Conservation (phyloP, 306 rosid genomes). For the Lathyrus oleraceus region DNA sequence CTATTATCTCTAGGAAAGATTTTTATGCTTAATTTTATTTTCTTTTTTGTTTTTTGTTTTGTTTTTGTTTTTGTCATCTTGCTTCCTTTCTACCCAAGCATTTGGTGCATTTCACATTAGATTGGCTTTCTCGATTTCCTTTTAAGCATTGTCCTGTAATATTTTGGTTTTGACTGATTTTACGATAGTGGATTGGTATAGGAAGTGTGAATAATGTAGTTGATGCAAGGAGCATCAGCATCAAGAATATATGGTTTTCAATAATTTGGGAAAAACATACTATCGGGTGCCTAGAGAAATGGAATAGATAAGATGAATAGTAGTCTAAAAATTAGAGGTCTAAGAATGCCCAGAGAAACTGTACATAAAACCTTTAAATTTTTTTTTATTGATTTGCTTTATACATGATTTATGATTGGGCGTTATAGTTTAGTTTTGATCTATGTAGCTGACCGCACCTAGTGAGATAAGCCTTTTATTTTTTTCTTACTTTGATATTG, state of each 20-base stretch:
- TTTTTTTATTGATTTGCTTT: not conserved
- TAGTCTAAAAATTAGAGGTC: not conserved
- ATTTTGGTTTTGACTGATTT: slow-evolving; percentile 1
- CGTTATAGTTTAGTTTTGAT: not conserved
- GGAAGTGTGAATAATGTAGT: not conserved
- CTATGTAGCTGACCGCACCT: not conserved
- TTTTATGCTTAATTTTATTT: not conserved
- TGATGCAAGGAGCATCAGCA: not conserved
- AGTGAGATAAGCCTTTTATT: not conserved
- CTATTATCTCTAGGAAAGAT: not conserved
- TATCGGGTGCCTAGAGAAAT: not conserved
- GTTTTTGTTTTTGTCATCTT: not conserved
- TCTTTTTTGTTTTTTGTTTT: not conserved
- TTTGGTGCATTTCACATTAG: not conserved
- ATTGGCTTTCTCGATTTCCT: slow-evolving; percentile 9
- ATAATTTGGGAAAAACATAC: not conserved
- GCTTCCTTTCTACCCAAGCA: not conserved
- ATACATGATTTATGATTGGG: not conserved
- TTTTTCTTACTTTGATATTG: not conserved
- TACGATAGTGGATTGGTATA: not conserved
- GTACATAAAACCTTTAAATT: not conserved
- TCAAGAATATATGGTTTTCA: not conserved
- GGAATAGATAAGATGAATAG: not conserved
- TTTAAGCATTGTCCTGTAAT: not conserved
- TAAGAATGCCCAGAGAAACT: not conserved